Conservation (phyloP, 768 basidiomycete genomes). For the Suillus placidus region DNA sequence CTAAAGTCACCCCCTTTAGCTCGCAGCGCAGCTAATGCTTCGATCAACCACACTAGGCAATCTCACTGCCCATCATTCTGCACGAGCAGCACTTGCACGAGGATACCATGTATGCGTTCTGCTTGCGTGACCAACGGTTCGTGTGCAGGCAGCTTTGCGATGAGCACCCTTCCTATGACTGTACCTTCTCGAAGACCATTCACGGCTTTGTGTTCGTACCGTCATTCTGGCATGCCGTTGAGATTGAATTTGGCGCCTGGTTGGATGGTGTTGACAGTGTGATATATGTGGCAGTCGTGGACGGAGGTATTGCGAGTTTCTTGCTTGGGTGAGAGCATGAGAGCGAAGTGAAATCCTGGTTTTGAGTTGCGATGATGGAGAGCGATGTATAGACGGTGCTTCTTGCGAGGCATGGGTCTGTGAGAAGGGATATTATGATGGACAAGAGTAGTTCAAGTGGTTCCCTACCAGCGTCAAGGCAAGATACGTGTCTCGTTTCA, state of each 20-base stretch:
- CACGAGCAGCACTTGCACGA: background rate
- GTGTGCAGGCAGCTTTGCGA: background rate
- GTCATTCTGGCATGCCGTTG: slow-evolving; percentile 4
- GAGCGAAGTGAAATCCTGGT: background rate
- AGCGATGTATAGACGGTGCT: background rate
- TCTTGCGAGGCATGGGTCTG: background rate
- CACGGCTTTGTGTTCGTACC: background rate
- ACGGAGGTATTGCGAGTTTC: background rate
- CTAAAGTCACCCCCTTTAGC: background rate
- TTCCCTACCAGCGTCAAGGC: background rate
- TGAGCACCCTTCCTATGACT: background rate
- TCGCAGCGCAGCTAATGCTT: background rate
- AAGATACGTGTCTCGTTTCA: background rate
- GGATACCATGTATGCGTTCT: background rate
- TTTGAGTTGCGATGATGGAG: background rate
- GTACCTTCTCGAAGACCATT: slow-evolving; percentile 1
- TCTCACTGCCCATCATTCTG: background rate
- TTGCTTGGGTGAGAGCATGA: slow-evolving; percentile 1
- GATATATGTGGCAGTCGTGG: background rate
- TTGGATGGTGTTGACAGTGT: background rate
- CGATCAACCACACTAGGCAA: background rate
- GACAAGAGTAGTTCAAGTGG: background rate
- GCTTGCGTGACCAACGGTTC: background rate
- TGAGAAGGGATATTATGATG: background rate
- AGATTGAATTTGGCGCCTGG: background rate